These are phyloP conservation scores for Flagelloscypha sp. DNA, from an alignment of 768 basidiomycete genomes.

Conservation along the genomic window DNA sequence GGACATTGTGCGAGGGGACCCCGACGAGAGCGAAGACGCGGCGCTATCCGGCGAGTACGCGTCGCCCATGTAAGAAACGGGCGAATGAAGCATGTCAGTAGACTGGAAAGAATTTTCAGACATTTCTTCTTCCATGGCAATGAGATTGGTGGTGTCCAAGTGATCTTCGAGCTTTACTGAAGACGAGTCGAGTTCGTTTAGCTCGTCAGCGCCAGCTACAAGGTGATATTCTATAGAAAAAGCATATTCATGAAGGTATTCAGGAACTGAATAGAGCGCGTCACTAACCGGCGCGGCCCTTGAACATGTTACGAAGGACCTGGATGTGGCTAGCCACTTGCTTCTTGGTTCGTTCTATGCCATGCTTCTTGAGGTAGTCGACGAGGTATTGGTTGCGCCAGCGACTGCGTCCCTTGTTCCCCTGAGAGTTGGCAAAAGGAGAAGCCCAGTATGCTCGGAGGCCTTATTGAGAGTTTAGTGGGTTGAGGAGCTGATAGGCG, in stretches of 20 bases:
- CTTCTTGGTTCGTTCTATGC: constrained; percentile 72
- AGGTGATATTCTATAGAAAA: constrained; percentile 6
- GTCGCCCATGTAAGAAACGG: constrained; percentile 23
- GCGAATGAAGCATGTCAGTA: no score
- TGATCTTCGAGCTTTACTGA: constrained; percentile 51
- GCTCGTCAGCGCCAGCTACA: constrained; percentile 74
- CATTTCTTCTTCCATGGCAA: constrained; percentile 38
- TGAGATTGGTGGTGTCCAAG: constrained; percentile 31
- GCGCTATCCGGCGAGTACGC: no score
- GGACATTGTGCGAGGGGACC: constrained; percentile 20
- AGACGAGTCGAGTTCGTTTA: constrained; percentile 35
- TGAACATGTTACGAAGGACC: constrained; percentile 83
- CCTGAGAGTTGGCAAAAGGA: constrained; percentile 67
- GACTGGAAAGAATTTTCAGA: no score
- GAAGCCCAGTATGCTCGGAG: constrained; percentile 74
- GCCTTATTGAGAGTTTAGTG: constrained; percentile 30
- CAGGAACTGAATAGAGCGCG: background rate
- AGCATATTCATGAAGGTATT: no score
- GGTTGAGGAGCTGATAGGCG: constrained; percentile 1
- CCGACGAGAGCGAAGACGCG: no score
- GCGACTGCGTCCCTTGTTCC: constrained; percentile 65
- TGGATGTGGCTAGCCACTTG: constrained; percentile 89
- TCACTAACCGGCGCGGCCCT: constrained; percentile 60
- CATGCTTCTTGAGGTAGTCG: constrained; percentile 63
- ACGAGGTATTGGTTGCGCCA: constrained; percentile 85